phyloP scores from a whole-genome alignment of 2,329 filamentous ascomycete genomes.

The Penicillium oxalicum region DNA sequence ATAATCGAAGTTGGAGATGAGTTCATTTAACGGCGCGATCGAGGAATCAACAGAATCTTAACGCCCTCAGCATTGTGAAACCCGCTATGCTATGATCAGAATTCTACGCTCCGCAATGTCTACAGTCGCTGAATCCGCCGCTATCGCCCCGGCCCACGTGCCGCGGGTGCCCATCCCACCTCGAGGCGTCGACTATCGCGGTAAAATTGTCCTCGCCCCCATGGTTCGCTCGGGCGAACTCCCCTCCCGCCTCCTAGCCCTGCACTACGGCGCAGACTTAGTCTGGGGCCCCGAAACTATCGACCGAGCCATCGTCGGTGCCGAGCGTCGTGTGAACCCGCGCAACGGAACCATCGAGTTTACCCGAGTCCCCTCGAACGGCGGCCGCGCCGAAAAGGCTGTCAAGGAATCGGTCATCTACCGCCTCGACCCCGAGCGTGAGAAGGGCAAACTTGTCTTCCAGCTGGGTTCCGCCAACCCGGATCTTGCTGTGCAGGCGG shows the following conservation, averaged over 20 bases:
- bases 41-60: background rate
- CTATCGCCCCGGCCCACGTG: slow-evolving; percentile 26
- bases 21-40: no score
- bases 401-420: slow-evolving; percentile 68
- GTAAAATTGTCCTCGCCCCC: slow-evolving; percentile 88
- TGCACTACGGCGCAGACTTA: slow-evolving; percentile 92
- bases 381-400: slow-evolving; percentile 38
- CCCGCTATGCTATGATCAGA: slow-evolving; percentile 36
- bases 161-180: slow-evolving; percentile 76
- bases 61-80: slow-evolving; percentile 7
- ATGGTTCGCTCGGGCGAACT: slow-evolving; percentile 98
- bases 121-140: slow-evolving; percentile 27
- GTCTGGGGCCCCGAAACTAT: slow-evolving; percentile 98
- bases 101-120: slow-evolving; percentile 52
- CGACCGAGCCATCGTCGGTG: slow-evolving; percentile 85
- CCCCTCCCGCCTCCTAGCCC: slow-evolving; percentile 77
- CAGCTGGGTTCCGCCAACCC: slow-evolving; percentile 87
- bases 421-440: slow-evolving; percentile 70
- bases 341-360: slow-evolving; percentile 78
- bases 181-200: slow-evolving; percentile 86
- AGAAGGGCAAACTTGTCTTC: slow-evolving; percentile 73
- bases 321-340: slow-evolving; percentile 69
- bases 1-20: no score
- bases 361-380: slow-evolving; percentile 67
- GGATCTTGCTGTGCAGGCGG: slow-evolving; percentile 74